A percentile compares a stretch with the other conserved stretches of the same genome.
These are phyloP conservation scores for Hyphopichia fennica DNA, from an alignment of 1,139 yeast genomes.

Conservation along the genomic window DNA sequence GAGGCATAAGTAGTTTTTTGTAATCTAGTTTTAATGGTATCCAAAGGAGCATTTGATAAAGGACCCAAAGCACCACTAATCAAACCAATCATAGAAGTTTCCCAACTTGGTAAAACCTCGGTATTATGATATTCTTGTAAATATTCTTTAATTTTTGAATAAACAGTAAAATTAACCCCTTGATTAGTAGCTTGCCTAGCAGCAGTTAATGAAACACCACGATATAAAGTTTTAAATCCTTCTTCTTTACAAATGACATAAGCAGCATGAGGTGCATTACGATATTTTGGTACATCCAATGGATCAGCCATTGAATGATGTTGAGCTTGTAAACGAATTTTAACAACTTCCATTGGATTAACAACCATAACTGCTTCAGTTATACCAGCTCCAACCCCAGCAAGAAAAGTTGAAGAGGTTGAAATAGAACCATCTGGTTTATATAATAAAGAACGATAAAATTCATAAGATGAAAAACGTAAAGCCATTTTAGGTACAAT, in stretches of 20 bases:
- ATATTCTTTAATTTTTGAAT: slow-evolving; percentile 76
- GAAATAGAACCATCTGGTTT: slow-evolving; percentile 68
- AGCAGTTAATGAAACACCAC: slow-evolving; percentile 95
- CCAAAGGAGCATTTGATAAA: slow-evolving; percentile 94
- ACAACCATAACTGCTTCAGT: slow-evolving; percentile 95
- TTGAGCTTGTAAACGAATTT: slow-evolving; percentile 95
- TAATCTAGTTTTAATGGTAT: slow-evolving; percentile 94
- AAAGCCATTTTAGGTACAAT: slow-evolving; percentile 98
- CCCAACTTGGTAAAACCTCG: slow-evolving; percentile 83
- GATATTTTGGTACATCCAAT: slow-evolving; percentile 75
- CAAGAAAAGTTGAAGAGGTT: slow-evolving; percentile 73
- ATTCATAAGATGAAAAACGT: slow-evolving; percentile 91
- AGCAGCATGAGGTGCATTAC: slow-evolving; percentile 91
- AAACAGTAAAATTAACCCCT: slow-evolving; percentile 97
- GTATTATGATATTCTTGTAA: slow-evolving; percentile 66
- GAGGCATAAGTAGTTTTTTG: slow-evolving; percentile 82
- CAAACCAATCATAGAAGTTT: slow-evolving; percentile 88
- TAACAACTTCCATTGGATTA: slow-evolving; percentile 96
- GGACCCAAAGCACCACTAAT: slow-evolving; percentile 98
- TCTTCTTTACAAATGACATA: slow-evolving; percentile 85
- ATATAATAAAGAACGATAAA: slow-evolving; percentile 70
- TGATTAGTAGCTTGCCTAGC: slow-evolving; percentile 98
- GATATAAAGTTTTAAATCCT: slow-evolving; percentile 83
- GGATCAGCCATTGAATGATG: slow-evolving; percentile 88
- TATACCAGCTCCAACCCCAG: slow-evolving; percentile 97